Conservation (phyloP, 495 filamentous ascomycete species). For the Xylaria longipes region DNA sequence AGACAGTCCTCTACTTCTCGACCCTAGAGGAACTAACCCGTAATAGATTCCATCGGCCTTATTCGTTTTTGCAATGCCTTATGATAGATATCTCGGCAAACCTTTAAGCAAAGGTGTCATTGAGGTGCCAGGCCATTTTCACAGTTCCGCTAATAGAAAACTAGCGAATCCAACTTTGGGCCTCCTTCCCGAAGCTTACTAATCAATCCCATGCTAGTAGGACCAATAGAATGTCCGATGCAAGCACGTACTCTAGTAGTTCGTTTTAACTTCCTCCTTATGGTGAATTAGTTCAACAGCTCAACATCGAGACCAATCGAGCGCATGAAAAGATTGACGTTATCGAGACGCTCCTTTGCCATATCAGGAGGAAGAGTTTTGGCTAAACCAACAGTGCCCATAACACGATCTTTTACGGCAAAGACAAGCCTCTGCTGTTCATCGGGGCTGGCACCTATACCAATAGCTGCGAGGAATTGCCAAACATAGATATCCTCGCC, state of each 20-base stretch:
- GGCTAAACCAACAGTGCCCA: constrained; percentile 88
- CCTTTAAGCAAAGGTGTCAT: constrained; percentile 3
- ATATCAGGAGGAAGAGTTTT: constrained; percentile 89
- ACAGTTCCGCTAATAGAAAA: background rate
- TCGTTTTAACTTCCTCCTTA: background rate
- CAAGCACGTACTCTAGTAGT: background rate
- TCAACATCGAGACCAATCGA: constrained; percentile 98
- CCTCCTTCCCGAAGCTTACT: background rate
- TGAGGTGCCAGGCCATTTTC: background rate
- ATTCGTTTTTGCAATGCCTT: constrained; percentile 7
- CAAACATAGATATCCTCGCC: constrained; percentile 94
- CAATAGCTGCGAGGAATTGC: constrained; percentile 95
- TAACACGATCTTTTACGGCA: constrained; percentile 96
- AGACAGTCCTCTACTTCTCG: constrained; percentile 19
- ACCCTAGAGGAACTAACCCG: constrained; percentile 30
- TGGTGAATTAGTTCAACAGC: constrained; percentile 69
- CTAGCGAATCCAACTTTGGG: background rate
- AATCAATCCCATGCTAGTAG: background rate
- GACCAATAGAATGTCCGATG: background rate
- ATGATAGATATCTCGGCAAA: background rate
- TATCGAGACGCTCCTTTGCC: constrained; percentile 77
- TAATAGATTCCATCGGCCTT: constrained; percentile 24
- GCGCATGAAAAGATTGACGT: constrained; percentile 98
- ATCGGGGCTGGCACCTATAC: constrained; percentile 87
- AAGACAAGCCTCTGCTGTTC: constrained; percentile 94